phyloP scores from a whole-genome alignment of 352 stramenopile species.

The Phytopythium boreale region DNA sequence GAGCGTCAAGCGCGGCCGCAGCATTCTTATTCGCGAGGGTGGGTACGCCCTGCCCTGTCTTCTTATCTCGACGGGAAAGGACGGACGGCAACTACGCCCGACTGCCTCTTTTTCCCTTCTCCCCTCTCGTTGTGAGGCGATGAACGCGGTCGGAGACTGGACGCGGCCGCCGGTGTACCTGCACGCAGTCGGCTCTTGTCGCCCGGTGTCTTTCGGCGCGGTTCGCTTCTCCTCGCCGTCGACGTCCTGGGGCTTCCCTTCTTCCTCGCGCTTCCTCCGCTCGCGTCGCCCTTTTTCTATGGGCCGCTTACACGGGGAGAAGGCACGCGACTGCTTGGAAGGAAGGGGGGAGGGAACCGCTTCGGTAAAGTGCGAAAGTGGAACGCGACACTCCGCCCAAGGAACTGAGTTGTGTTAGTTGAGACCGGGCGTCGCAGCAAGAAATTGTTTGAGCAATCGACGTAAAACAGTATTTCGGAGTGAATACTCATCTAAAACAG shows the following conservation, averaged over 20 bases:
- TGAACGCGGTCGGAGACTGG: no score
- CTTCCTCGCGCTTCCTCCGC: neutral
- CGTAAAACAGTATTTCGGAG: neutral
- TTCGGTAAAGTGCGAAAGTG: slow-evolving; percentile 1
- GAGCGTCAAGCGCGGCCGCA: slow-evolving; percentile 21
- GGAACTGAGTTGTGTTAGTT: neutral
- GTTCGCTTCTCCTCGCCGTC: neutral
- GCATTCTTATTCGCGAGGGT: slow-evolving; percentile 15
- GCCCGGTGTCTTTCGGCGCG: neutral
- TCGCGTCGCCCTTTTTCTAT: neutral
- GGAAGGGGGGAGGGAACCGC: neutral
- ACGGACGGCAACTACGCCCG: no score
- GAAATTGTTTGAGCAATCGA: neutral
- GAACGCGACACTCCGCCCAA: neutral
- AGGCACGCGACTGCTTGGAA: slow-evolving; percentile 7
- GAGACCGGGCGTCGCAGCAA: neutral
- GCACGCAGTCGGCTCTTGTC: no score
- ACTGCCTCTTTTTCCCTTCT: neutral
- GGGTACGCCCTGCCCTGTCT: no score
- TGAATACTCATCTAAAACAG: neutral
- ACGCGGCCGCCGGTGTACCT: no score
- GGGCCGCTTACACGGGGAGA: neutral
- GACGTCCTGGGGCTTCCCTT: neutral
- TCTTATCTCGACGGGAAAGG: neutral
- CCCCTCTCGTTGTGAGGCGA: no score